Percentiles rank a stretch among this genome's conserved stretches.
Evolutionary conservation across 2,329 filamentous ascomycete genomes (phyloP).

Genomic region (Clonostachys solani): DNA sequence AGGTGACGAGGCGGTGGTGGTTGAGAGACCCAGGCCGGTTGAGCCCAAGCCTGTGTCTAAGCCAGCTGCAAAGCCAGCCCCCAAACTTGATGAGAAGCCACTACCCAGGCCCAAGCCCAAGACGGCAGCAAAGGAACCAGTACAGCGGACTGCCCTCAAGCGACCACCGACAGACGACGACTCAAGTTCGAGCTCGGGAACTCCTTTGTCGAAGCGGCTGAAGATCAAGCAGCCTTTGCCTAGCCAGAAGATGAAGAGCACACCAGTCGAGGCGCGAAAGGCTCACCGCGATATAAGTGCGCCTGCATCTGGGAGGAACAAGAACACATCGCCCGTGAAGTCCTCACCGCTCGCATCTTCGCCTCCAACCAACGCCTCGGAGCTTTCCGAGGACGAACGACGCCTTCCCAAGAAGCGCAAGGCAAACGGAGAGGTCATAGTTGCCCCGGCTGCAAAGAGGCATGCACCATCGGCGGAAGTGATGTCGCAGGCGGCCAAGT

Average conservation of each 20-base stretch:
- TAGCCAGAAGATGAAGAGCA: neutral
- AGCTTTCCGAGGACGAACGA: constrained; percentile 43
- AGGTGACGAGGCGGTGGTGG: constrained; percentile 32
- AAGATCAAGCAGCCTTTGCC: constrained; percentile 40
- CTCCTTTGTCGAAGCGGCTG: constrained; percentile 53
- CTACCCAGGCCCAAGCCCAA: constrained; percentile 25
- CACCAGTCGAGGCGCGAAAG: constrained; percentile 13
- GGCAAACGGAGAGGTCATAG: constrained; percentile 14
- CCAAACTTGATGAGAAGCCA: constrained; percentile 21
- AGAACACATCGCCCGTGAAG: constrained; percentile 55
- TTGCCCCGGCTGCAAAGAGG: constrained; percentile 23
- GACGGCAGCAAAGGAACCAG: constrained; percentile 14
- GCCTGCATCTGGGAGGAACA: constrained; percentile 39
- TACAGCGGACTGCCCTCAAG: constrained; percentile 26
- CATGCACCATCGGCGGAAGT: constrained; percentile 33
- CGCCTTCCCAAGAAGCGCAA: constrained; percentile 37
- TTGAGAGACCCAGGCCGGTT: constrained; percentile 16
- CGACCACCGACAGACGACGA: constrained; percentile 47
- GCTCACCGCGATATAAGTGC: constrained; percentile 31
- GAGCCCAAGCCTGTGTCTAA: constrained; percentile 10
- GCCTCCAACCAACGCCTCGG: constrained; percentile 61
- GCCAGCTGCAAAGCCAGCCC: constrained; percentile 19
- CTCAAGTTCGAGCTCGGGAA: constrained; percentile 56
- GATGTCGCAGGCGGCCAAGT: constrained; percentile 47
- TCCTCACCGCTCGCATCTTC: constrained; percentile 63